Base-by-base conservation (phyloP, 768 basidiomycete species). In the Termitomyces sp. region DNA sequence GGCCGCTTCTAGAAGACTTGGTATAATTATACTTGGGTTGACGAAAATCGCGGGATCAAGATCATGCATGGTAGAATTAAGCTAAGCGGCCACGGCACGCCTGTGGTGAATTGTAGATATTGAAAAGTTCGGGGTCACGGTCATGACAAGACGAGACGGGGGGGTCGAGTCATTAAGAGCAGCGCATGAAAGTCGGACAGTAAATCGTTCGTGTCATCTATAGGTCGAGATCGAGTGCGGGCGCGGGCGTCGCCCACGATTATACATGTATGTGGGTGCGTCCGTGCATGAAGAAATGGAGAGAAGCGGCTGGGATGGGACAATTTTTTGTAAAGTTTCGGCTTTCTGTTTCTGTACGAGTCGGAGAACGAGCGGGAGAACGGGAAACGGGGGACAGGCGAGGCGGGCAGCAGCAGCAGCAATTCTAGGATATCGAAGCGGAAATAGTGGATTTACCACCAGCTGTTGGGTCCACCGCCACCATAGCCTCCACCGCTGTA, bases 91-190 rank as follows among this genome's bases (percentile, higher is more conserved):
- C 40, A 60, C 59, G 50, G 53, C 65, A 63, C 59, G 65, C 59
- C 55, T 68, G 28, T 28, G 64, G 40, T 55, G 54, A 32, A 44
- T 55, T 42, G 55, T 68, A 64, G 59, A 60, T 65, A 69, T 63
- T 71, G 73, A 77, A 80, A 79, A 79, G 76, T n/a, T n/a, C n/a
- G n/a, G n/a, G n/a, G n/a, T n/a, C n/a, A n/a, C n/a, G 76, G 76
- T 71, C 67, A 67, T 60, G 77, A 76, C 65, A 63, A 67, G 66
- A 66, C 67, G 68, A 76, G 79, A 81, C 79, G 76, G 55, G 20
- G 35, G 75, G 66, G 71, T n/a, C n/a, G n/a, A n/a, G 78, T 69
- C 74, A 68, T 74, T 79, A 82, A 84, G 83, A 87, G 86, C 83
- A 87, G 86, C 83, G 83, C 83, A 81, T 71, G 65, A 42, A 20